Base-by-base conservation (phyloP, 2,329 filamentous ascomycete genomes). In the Acrodontium crateriforme region DNA sequence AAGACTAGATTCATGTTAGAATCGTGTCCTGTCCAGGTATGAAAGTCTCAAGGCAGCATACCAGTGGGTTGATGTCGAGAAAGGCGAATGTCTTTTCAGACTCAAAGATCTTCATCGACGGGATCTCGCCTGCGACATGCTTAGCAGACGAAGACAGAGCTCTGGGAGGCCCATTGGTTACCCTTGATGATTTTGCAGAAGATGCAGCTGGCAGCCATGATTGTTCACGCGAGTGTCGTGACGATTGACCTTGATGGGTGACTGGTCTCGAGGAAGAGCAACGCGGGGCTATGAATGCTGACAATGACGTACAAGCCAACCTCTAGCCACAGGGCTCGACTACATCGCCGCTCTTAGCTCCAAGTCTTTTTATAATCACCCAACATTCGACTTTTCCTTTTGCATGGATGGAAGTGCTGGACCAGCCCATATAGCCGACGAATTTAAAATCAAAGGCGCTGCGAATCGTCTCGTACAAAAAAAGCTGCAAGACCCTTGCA, bases 181-280 rank as follows among this genome's bases (percentile, higher is more conserved):
- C 87, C 87, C 70, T 92, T 91, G 64, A 98, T 78, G 54, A 98
- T 95, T 58, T 83, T 92, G 69, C 89, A 98, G 65, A 98, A 98
- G 52, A 95, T 83, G 55, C 89, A 98, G 38, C 75, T 65, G 29
- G 77, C 65, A 11, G 48, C 45, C 47, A 50, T 50, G 20, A 22
- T 22, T 10, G 4, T 8, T n/a, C n/a, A 5, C 10, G n/a, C 4
- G 10, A 8, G 13, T 22, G 8, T 22, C 5, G 4, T n/a, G 8
- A 10, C 8, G 8, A 22, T 4, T 5, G n/a, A 22, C 20, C 20
- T 22, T 22, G 20, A 22, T 22, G 20, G 20, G 20, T 8, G n/a
- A n/a, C n/a, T n/a, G n/a, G n/a, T n/a, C n/a, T n/a, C n/a, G n/a
- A n/a, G n/a, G n/a, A n/a, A n/a, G n/a, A n/a, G n/a, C n/a, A n/a